A percentile compares a stretch with the other conserved stretches of the same genome.
Conservation (phyloP, 2,329 filamentous ascomycete genomes). For the Bipolaris victoriae region DNA sequence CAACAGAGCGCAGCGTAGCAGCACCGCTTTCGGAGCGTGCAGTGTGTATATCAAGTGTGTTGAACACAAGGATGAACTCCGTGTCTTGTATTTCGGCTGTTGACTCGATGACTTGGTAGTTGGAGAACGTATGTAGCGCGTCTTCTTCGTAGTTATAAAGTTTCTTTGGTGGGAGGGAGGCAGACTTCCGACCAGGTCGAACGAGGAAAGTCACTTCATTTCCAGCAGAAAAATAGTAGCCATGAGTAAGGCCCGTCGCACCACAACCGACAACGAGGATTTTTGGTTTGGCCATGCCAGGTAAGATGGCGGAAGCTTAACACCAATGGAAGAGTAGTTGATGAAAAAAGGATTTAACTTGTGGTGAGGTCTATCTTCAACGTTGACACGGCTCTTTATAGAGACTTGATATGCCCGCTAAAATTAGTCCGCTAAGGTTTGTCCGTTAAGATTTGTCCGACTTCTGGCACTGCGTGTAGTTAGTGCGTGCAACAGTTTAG, state of each 20-base stretch:
- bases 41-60: slow-evolving; percentile 30
- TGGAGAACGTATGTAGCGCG: slow-evolving; percentile 17
- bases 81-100: slow-evolving; percentile 20
- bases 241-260: slow-evolving; percentile 29
- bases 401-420: no score
- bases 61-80: slow-evolving; percentile 25
- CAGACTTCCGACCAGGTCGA: slow-evolving; percentile 26
- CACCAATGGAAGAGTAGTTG: no score
- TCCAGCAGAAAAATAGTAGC: slow-evolving; percentile 24
- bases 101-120: slow-evolving; percentile 29
- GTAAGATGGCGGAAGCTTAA: no score
- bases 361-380: no score
- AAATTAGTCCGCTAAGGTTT: no score
- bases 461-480: no score
- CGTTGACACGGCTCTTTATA: no score
- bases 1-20: slow-evolving; percentile 18
- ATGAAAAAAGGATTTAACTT: no score
- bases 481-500: no score
- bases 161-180: slow-evolving; percentile 24
- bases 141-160: slow-evolving; percentile 32
- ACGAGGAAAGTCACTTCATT: slow-evolving; percentile 34
- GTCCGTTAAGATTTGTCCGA: no score
- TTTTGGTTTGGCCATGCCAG: slow-evolving; percentile 23
- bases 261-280: slow-evolving; percentile 31
- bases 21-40: slow-evolving; percentile 27